phyloP scores from a whole-genome alignment of 768 basidiomycete genomes.

The Russula earlei region DNA sequence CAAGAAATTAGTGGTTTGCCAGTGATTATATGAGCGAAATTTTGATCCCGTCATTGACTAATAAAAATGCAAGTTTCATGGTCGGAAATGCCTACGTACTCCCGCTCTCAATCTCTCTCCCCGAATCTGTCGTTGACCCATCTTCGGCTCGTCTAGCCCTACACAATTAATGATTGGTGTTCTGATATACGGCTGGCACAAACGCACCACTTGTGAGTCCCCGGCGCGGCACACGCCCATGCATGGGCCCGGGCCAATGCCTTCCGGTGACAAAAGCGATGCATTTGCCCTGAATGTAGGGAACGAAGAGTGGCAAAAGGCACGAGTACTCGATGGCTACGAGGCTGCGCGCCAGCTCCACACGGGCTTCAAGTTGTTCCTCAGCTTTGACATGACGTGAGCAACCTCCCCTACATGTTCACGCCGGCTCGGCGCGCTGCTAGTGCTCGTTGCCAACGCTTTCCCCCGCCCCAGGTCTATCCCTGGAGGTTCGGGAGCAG shows the following conservation, averaged over 20 bases:
- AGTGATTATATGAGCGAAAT: background rate
- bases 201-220: slow-evolving; percentile 5
- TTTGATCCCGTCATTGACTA: background rate
- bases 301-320: slow-evolving; percentile 23
- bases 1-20: slow-evolving; percentile 11
- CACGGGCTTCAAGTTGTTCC: slow-evolving; percentile 28
- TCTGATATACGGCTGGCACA: slow-evolving; percentile 8
- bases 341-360: slow-evolving; percentile 40
- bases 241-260: background rate
- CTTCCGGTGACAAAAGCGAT: background rate
- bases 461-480: slow-evolving; percentile 33
- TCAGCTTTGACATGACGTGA: slow-evolving; percentile 33
- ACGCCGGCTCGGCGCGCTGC: background rate
- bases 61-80: slow-evolving; percentile 7
- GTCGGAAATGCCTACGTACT: slow-evolving; percentile 7
- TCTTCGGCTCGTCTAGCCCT: background rate
- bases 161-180: background rate
- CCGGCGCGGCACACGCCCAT: too few species aligned
- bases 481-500: slow-evolving; percentile 11
- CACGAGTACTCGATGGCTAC: slow-evolving; percentile 29
- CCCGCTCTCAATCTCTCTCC: too few species aligned
- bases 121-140: background rate
- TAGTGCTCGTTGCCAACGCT: too few species aligned
- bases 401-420: background rate
- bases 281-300: slow-evolving; percentile 22